Evolutionary conservation across 2,329 filamentous ascomycete species (phyloP).

Genomic region (Corniculantispora saksenae): DNA sequence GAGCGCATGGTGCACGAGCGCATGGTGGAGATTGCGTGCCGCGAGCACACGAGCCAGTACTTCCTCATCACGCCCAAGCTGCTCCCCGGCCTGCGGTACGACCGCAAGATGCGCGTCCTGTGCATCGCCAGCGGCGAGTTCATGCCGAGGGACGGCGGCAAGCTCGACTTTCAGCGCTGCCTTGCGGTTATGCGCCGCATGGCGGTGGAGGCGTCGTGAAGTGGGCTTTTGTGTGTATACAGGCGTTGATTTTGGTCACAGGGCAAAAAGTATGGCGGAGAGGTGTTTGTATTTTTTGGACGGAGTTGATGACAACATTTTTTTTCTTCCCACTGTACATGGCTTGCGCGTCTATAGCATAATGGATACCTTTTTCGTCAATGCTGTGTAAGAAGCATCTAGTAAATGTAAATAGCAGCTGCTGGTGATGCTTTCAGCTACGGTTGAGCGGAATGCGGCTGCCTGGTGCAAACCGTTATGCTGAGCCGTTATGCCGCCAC

Average conservation of each 20-base stretch:
- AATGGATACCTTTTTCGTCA: too few species aligned
- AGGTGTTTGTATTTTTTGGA: too few species aligned
- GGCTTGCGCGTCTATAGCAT: too few species aligned
- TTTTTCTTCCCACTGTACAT: background rate
- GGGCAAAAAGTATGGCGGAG: too few species aligned
- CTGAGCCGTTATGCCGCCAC: background rate
- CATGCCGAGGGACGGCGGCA: conserved; percentile 56
- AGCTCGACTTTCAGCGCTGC: conserved; percentile 51
- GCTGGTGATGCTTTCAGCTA: too few species aligned
- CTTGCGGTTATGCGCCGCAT: conserved; percentile 45
- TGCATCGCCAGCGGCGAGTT: conserved; percentile 90
- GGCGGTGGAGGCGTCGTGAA: conserved; percentile 23
- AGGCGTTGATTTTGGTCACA: background rate
- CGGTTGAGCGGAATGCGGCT: background rate
- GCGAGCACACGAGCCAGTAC: conserved; percentile 78
- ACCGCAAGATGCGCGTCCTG: conserved; percentile 86
- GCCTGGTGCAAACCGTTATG: background rate
- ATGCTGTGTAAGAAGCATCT: too few species aligned
- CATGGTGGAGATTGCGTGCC: conserved; percentile 96
- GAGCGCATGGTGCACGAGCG: conserved; percentile 97
- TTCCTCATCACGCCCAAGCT: conserved; percentile 98
- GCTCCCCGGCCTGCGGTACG: conserved; percentile 80
- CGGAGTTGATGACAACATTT: background rate
- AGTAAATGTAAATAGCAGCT: too few species aligned
- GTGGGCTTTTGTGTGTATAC: background rate